Evolutionary conservation across 1,284 basidiomycete genomes (phyloP).

Genomic region (Apiotrichum domesticum): DNA sequence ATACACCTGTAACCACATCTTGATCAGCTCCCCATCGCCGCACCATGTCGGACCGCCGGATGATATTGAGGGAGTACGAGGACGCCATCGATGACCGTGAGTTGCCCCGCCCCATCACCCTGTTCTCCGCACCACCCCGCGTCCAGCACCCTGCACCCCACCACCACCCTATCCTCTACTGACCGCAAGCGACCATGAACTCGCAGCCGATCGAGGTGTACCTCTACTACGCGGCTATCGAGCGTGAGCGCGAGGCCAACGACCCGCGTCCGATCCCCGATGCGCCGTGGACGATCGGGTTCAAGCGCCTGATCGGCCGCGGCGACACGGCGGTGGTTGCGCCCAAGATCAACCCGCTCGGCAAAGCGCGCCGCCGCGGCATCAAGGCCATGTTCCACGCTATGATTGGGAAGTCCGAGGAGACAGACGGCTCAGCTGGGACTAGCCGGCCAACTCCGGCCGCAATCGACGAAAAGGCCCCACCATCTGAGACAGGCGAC

Average conservation of each 20-base stretch:
- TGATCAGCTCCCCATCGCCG: too few species aligned
- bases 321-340: background rate
- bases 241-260: slow-evolving; percentile 7
- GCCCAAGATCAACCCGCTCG: background rate
- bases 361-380: too few species aligned
- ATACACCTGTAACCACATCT: too few species aligned
- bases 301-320: slow-evolving; percentile 5
- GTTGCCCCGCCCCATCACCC: background rate
- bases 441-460: too few species aligned
- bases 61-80: background rate
- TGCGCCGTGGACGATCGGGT: slow-evolving; percentile 7
- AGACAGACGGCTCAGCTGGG: too few species aligned
- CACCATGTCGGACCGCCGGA: too few species aligned
- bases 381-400: too few species aligned
- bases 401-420: too few species aligned
- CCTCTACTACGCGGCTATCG: slow-evolving; percentile 9
- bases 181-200: slow-evolving; percentile 9
- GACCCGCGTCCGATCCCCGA: slow-evolving; percentile 15
- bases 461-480: too few species aligned
- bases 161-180: background rate
- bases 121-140: background rate
- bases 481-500: too few species aligned
- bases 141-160: background rate
- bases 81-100: slow-evolving; percentile 13
- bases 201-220: slow-evolving; percentile 12